These are phyloP conservation scores for Poronia punctata DNA, from an alignment of 495 filamentous ascomycete genomes.

Conservation along the genomic window DNA sequence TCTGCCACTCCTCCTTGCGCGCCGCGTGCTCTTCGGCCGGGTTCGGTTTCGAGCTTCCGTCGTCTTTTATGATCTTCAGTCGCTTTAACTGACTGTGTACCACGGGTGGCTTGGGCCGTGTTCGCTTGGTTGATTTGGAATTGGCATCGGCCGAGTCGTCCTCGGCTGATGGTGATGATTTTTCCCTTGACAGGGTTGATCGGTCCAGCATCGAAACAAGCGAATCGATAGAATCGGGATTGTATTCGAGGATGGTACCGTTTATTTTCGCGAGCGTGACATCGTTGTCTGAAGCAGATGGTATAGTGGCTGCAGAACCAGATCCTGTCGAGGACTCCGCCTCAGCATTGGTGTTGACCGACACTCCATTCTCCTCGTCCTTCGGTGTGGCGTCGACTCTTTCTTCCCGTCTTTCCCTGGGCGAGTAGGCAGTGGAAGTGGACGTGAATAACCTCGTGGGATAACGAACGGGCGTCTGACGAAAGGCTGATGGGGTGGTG, in stretches of 20 bases:
- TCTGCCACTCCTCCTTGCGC: slow-evolving; percentile 52
- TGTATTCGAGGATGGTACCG: slow-evolving; percentile 25
- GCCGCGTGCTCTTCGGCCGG: background rate
- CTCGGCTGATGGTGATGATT: background rate
- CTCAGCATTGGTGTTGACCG: background rate
- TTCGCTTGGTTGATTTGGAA: slow-evolving; percentile 1
- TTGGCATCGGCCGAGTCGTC: background rate
- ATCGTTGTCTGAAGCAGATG: slow-evolving; percentile 1
- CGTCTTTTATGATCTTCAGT: slow-evolving; percentile 15
- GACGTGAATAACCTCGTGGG: slow-evolving; percentile 4
- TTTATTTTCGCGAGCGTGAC: slow-evolving; percentile 11
- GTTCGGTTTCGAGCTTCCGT: background rate
- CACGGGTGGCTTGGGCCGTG: background rate
- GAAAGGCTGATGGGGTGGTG: background rate
- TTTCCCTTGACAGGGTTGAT: background rate
- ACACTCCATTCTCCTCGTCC: background rate
- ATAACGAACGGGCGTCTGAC: background rate
- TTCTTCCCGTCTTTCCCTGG: background rate
- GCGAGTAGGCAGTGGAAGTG: background rate
- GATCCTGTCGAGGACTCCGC: slow-evolving; percentile 3
- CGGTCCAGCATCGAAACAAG: slow-evolving; percentile 9
- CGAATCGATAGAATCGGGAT: slow-evolving; percentile 25
- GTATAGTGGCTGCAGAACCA: background rate
- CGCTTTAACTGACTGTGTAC: slow-evolving; percentile 14
- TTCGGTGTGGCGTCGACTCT: background rate